These are phyloP conservation scores for Borealophlyctis nickersoniae DNA, from an alignment of 192 early-diverging fungal species.

Conservation along the genomic window DNA sequence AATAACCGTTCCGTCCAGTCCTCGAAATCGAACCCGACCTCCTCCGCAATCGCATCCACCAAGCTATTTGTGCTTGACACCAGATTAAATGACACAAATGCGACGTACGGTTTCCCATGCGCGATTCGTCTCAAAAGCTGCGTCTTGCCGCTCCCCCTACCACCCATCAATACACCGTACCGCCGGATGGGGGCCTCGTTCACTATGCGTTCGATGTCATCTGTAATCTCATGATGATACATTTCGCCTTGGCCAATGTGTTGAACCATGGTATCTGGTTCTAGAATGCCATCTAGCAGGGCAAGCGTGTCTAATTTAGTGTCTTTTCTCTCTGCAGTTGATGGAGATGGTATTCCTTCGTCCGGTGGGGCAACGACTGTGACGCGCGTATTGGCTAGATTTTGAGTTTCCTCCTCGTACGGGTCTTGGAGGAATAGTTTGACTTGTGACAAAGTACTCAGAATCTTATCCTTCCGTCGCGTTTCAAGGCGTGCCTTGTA, in stretches of 20 bases:
- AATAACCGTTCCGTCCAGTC: neutral
- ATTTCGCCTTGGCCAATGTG: neutral
- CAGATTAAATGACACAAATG: neutral
- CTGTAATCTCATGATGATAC: neutral
- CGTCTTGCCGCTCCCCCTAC: neutral
- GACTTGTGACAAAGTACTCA: neutral
- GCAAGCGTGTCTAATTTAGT: neutral
- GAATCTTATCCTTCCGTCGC: neutral
- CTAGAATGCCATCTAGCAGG: neutral
- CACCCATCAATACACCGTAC: neutral
- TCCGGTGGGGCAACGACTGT: neutral
- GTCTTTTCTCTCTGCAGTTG: too few relatives aligned
- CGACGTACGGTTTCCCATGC: neutral
- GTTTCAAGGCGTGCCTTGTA: neutral
- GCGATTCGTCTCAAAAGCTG: neutral
- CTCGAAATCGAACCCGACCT: neutral
- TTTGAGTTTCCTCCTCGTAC: neutral
- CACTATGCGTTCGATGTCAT: neutral
- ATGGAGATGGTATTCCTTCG: too few relatives aligned
- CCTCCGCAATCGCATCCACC: neutral
- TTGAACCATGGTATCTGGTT: too few relatives aligned
- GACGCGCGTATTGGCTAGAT: neutral
- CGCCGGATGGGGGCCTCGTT: neutral
- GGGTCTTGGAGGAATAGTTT: neutral
- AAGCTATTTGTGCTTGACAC: neutral